A percentile compares a stretch with the other conserved stretches of the same genome.
phyloP scores from a whole-genome alignment of 495 filamentous ascomycete species.

The Glarea lozoyensis region DNA sequence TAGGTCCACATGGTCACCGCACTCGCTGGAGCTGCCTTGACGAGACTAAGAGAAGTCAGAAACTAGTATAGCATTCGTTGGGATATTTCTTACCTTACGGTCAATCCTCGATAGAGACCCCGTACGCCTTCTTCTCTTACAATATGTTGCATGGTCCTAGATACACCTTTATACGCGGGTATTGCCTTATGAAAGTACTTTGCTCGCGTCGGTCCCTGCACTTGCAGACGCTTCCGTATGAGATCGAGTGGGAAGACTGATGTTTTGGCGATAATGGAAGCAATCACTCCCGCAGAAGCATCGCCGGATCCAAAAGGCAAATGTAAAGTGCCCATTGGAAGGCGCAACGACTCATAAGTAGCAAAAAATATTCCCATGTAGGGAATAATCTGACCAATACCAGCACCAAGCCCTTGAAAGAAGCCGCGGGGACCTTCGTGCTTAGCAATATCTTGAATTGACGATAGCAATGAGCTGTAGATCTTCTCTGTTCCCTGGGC shows the following conservation, averaged over 20 bases:
- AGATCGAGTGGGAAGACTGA: constrained; percentile 91
- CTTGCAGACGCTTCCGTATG: constrained; percentile 85
- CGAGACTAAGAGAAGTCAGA: constrained; percentile 30
- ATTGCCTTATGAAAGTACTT: constrained; percentile 82
- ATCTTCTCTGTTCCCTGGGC: constrained; percentile 82
- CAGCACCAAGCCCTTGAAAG: constrained; percentile 77
- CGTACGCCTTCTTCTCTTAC: constrained; percentile 61
- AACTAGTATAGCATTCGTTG: background rate
- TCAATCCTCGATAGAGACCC: constrained; percentile 81
- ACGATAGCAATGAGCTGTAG: constrained; percentile 58
- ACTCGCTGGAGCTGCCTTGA: constrained; percentile 92
- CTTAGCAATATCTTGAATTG: constrained; percentile 60
- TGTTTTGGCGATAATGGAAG: constrained; percentile 76
- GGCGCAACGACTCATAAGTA: constrained; percentile 66
- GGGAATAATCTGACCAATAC: constrained; percentile 77
- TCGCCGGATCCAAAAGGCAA: constrained; percentile 70
- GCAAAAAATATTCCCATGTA: constrained; percentile 97
- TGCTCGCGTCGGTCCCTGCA: constrained; percentile 78
- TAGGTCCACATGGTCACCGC: constrained; percentile 99
- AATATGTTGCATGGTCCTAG: constrained; percentile 55
- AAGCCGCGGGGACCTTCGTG: constrained; percentile 72
- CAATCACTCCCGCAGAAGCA: constrained; percentile 69
- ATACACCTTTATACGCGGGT: constrained; percentile 67
- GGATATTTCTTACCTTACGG: constrained; percentile 46
- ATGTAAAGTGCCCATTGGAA: constrained; percentile 39